Conservation (phyloP, 345 rosid genomes). For the Eucalyptus marginata region DNA sequence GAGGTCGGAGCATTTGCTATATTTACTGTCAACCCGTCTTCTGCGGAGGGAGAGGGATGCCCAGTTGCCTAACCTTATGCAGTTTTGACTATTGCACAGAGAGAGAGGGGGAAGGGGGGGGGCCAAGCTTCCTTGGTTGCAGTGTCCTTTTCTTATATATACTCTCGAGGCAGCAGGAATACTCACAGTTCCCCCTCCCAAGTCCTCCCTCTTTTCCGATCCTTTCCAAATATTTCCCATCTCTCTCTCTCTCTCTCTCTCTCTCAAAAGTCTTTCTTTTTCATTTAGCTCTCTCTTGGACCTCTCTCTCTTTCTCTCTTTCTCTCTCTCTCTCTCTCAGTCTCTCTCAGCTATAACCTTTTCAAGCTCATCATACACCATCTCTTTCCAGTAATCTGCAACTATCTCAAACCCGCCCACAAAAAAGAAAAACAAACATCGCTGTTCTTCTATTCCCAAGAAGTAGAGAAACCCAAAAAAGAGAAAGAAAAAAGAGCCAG, state of each 20-base stretch:
- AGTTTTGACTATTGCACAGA: conserved; percentile 6
- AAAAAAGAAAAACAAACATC: background rate
- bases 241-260: background rate
- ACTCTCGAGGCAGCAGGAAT: conserved; percentile 24
- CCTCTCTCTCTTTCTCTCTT: background rate
- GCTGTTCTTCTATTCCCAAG: background rate
- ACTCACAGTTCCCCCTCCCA: background rate
- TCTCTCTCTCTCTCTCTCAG: background rate
- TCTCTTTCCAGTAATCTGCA: background rate
- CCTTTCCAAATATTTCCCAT: background rate
- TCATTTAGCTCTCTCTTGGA: background rate
- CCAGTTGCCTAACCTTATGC: background rate
- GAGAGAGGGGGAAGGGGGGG: background rate
- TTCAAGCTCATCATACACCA: background rate
- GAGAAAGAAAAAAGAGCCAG: background rate
- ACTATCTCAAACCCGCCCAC: background rate
- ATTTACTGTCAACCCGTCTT: background rate
- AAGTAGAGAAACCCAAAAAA: background rate
- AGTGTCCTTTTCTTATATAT: conserved; percentile 46
- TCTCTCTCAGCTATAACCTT: background rate
- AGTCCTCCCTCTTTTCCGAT: background rate
- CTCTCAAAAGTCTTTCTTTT: background rate
- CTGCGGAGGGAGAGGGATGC: background rate
- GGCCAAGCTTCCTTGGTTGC: background rate
- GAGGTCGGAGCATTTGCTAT: background rate